Base-by-base conservation (phyloP, 1,139 yeast species). In the Starmera stellimalicola region DNA sequence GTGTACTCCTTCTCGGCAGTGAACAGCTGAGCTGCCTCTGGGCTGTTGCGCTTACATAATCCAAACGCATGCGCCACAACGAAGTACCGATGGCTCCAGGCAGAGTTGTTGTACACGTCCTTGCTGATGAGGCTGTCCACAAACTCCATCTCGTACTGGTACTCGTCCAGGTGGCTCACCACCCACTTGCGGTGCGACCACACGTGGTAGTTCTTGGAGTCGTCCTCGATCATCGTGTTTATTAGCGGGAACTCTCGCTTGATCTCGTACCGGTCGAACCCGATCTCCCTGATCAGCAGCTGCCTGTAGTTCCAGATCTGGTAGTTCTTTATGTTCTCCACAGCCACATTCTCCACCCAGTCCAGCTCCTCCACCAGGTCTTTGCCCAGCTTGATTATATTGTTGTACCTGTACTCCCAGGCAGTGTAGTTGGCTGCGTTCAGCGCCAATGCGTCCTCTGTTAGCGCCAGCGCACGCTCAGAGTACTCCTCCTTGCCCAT, bases 251-350 rank as follows among this genome's bases (percentile, higher is more conserved):
- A 65, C 48, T 87, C 96, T 22, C 74, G 57, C 33, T 57, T 60
- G 7, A 73, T 63, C 30, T 61, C 56, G 37, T 72, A 76, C 11
- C 24, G 45, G 32, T 33, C 42, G 22, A 41, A 54, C 39, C 47
- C 57, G 12, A 37, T 31, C 24, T 39, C 43, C 29, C 62, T 63
- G 34, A 77, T 60, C 6, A 80, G 47, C 31, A 73, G 56, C 50
- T 82, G 88, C 34, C 96, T 70, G 51, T 88, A 85, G 49, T 87
- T 84, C 98, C 98, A 91, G 18, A 91, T 80, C 57, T 91, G 99
- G 60, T 93, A 91, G 60, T 88, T 91, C 56, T 91, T 91, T 31
- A 88, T 81, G 52, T 83, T 78, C 8, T 70, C 77, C 34, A 81
- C 52, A 0, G 95, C 91, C 29, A 82, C 60, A 27, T 67, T 65